Conservation (phyloP, 139 green algal species). For the Astrephomene gubernaculifera region DNA sequence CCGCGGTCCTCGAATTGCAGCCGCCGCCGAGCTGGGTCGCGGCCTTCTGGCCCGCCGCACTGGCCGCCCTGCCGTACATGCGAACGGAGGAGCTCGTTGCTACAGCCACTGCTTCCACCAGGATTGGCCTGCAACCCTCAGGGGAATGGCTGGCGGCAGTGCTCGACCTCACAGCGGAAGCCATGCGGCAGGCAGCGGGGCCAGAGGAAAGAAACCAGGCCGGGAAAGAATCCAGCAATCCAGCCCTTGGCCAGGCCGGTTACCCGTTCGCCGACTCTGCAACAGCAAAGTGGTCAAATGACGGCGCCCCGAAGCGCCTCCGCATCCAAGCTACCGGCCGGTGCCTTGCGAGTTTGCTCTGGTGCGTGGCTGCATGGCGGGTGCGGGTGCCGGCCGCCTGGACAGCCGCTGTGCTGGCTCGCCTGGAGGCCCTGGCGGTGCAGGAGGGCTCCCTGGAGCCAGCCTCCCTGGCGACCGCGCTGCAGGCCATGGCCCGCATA, state of each 20-base stretch:
- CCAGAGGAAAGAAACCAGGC: too few relatives aligned
- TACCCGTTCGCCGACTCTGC: too few relatives aligned
- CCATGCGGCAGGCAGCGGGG: background rate
- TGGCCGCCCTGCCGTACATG: background rate
- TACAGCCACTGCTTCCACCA: background rate
- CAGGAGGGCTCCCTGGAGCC: background rate
- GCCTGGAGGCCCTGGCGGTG: constrained; percentile 27
- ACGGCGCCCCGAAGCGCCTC: too few relatives aligned
- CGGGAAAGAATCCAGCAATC: too few relatives aligned
- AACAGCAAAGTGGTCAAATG: too few relatives aligned
- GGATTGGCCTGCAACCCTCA: background rate
- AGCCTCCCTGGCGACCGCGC: background rate
- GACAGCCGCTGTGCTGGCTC: background rate
- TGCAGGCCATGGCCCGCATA: constrained; percentile 30
- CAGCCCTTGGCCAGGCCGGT: too few relatives aligned
- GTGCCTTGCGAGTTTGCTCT: constrained; percentile 3
- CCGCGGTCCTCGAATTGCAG: constrained; percentile 19
- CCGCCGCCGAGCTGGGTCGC: constrained; percentile 20
- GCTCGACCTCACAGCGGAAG: background rate
- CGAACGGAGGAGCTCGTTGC: constrained; percentile 33
- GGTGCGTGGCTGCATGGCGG: background rate
- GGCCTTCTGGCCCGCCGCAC: constrained; percentile 16
- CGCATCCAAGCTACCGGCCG: background rate
- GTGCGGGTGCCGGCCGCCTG: background rate
- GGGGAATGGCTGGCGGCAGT: background rate